A percentile compares a stretch with the other conserved stretches of the same genome.
These are phyloP conservation scores for Camptophora hylomeconis DNA, from an alignment of 2,329 filamentous ascomycete species.

Conservation along the genomic window DNA sequence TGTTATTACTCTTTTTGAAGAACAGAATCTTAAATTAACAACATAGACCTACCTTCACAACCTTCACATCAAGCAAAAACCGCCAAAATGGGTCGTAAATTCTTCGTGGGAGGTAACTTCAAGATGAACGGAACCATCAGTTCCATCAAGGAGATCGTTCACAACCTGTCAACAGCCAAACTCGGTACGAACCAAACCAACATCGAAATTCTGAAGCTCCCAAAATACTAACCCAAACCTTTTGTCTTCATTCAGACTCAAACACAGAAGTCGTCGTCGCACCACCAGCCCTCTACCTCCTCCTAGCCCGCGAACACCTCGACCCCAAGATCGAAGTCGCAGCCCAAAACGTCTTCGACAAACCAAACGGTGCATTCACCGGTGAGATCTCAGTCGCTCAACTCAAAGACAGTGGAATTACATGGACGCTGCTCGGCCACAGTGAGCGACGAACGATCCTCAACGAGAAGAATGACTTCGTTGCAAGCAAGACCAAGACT, in stretches of 20 bases:
- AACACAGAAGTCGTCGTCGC: conserved; percentile 80
- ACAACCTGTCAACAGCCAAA: conserved; percentile 73
- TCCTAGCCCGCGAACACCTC: conserved; percentile 68
- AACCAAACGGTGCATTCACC: conserved; percentile 92
- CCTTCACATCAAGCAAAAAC: too few species aligned
- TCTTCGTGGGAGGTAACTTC: conserved; percentile 98
- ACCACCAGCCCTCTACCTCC: conserved; percentile 81
- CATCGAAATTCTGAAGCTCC: background rate
- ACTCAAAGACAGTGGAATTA: conserved; percentile 76
- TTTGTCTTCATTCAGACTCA: conserved; percentile 18
- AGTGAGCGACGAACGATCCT: conserved; percentile 87
- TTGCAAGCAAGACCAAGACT: conserved; percentile 89
- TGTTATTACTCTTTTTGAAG: too few species aligned
- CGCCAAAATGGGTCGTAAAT: conserved; percentile 78
- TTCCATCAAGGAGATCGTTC: conserved; percentile 81
- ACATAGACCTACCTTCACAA: background rate
- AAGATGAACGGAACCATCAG: conserved; percentile 81
- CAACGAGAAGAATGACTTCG: conserved; percentile 70
- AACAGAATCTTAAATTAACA: too few species aligned
- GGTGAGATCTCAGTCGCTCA: conserved; percentile 90
- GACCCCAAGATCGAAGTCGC: conserved; percentile 69
- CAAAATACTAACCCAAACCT: conserved; percentile 4
- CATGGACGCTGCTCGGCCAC: conserved; percentile 88
- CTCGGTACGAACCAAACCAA: conserved; percentile 10
- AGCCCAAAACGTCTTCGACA: conserved; percentile 94